Evolutionary conservation across 495 filamentous ascomycete species (phyloP).

Genomic region (Penicillium silybi): DNA sequence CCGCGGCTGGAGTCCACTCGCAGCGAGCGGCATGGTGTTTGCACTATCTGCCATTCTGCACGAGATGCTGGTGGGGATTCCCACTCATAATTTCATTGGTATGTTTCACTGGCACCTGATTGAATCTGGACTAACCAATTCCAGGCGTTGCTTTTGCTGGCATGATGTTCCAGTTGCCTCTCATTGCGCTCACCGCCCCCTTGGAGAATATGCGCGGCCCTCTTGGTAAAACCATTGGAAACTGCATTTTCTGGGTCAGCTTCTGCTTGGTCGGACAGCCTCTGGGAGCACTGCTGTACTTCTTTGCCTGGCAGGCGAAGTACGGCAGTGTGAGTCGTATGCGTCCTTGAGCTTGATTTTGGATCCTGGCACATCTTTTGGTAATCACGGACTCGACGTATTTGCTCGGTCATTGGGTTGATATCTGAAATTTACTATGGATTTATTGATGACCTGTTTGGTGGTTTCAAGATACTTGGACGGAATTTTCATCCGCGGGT

Average conservation of each 20-base stretch:
- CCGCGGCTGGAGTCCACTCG: slow-evolving; percentile 64
- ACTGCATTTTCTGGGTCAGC: slow-evolving; percentile 90
- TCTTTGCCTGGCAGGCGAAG: slow-evolving; percentile 98
- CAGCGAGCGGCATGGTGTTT: slow-evolving; percentile 77
- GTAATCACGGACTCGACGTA: neutral
- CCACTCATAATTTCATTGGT: slow-evolving; percentile 93
- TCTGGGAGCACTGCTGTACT: slow-evolving; percentile 83
- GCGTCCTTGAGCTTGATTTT: neutral
- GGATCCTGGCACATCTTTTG: neutral
- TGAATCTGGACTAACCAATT: slow-evolving; percentile 5
- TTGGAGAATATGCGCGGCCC: slow-evolving; percentile 74
- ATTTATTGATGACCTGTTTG: neutral
- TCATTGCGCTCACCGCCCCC: slow-evolving; percentile 74
- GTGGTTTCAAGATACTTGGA: neutral
- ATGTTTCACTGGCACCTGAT: slow-evolving; percentile 16
- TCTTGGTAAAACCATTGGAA: slow-evolving; percentile 73
- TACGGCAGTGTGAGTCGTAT: slow-evolving; percentile 69
- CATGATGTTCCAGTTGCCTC: slow-evolving; percentile 88
- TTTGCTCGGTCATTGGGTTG: neutral
- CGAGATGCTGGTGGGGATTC: slow-evolving; percentile 88
- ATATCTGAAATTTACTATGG: too few relatives aligned
- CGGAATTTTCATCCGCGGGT: neutral
- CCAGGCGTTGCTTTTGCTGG: slow-evolving; percentile 84
- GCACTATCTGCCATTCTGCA: slow-evolving; percentile 82
- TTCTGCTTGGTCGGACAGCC: slow-evolving; percentile 95